A percentile compares a stretch with the other conserved stretches of the same genome.
Conservation (phyloP, 129 eudicot genomes). For the Arctium minus region DNA sequence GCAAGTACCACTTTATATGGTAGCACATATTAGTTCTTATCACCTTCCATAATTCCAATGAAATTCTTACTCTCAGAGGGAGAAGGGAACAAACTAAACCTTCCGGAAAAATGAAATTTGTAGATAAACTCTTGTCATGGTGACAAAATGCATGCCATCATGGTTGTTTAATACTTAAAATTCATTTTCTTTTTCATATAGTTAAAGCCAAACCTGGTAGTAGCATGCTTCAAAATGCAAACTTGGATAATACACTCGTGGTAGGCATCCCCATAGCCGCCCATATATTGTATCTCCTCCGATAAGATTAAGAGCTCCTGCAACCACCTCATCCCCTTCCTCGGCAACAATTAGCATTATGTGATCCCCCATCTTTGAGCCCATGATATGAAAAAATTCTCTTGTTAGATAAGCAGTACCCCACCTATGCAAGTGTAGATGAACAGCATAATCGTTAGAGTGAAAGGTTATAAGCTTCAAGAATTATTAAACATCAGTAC, state of each 20-base stretch:
- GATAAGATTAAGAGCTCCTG: conserved; percentile 94
- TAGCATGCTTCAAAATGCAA: conserved; percentile 99
- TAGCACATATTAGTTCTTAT: not conserved
- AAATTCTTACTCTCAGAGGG: not conserved
- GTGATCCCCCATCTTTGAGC: conserved; percentile 86
- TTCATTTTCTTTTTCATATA: not conserved
- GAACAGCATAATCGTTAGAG: not conserved
- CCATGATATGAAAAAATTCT: conserved; percentile 97
- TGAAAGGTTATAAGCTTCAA: not conserved
- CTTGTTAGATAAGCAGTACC: conserved; percentile 90
- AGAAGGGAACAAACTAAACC: not conserved
- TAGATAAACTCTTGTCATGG: not conserved
- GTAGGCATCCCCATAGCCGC: conserved; percentile 94
- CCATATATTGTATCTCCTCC: conserved; percentile 94
- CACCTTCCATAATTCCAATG: not conserved
- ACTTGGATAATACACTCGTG: conserved; percentile 81
- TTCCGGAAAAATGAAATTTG: not conserved
- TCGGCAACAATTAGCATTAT: conserved; percentile 81
- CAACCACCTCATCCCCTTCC: conserved; percentile 78
- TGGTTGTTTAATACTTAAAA: not conserved
- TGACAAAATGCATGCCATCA: not conserved
- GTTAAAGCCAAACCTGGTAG: conserved; percentile 63
- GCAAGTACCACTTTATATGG: not conserved
- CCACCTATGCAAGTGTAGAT: conserved; percentile 57
- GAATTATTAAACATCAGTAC: not conserved